Base-by-base conservation (phyloP, 371 early-diverging fungal species). In the Mucor piriformis region DNA sequence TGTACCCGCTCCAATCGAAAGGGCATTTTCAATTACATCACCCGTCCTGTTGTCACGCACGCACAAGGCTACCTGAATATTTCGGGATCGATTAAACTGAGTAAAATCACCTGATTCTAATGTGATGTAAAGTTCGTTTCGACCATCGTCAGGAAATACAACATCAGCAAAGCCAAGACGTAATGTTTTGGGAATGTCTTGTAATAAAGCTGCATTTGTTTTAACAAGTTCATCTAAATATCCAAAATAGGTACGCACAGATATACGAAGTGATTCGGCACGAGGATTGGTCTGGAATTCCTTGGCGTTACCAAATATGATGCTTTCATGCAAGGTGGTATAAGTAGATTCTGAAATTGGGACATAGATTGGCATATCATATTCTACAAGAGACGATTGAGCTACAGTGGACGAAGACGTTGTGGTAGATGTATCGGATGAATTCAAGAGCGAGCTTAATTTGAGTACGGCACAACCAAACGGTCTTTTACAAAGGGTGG, bases 91-190 rank as follows among this genome's bases (percentile, higher is more conserved):
- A n/a, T 73, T 77, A 61, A 74, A 67, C 59, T 80, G 80, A 2
- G 74, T 61, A 50, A 92, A 86, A 34, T 89, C 88, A 11, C 88
- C 92, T 5, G 72, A 63, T 2, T 70, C 67, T 3, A 92, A 73
- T 15, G 83, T 87, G 16, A 92, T 32, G 54, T 91, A 90, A 20
- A 90, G 57, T 16, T 83, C 82, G 51, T 91, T 89, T 8, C 89
- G 70, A 21, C 56, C 63, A 40, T 85, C 87, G 8, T 81, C 78
- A 0, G 89, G 86, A 38, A 83, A 80, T 10, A 87, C 83, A 24
- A 88, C 83, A 58, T 90, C 90, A 0, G 86, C 79, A 67, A 88
- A 85, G 0, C 89, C 89, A 13, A 86, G 64, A 3, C 88, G 72
- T 5, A 67, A 61, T n/a, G 89, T 84, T 1, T 67, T 66, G 1